These are phyloP conservation scores for Jatropha multifida DNA, from an alignment of 441 rosid genomes.

Conservation along the genomic window DNA sequence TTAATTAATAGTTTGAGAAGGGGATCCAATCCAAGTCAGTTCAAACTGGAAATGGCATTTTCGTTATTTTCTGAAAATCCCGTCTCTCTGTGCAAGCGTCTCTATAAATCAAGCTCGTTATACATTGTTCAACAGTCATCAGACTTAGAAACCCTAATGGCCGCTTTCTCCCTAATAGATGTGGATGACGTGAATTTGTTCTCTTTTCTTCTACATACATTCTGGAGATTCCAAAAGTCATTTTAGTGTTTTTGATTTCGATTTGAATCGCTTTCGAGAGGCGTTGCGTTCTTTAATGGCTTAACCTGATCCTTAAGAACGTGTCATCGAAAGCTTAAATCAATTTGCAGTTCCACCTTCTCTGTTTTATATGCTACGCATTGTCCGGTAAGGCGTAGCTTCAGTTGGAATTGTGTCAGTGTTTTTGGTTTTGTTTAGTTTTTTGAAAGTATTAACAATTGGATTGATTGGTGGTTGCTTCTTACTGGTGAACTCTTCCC, in stretches of 20 bases:
- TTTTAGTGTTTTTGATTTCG: neutral
- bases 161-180: too few species aligned
- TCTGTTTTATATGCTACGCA: slow-evolving; percentile 13
- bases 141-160: too few species aligned
- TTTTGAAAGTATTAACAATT: slow-evolving; percentile 20
- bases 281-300: slow-evolving; percentile 72
- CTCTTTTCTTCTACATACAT: neutral
- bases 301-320: slow-evolving; percentile 40
- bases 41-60: too few species aligned
- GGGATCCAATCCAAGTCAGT: too few species aligned
- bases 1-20: too few species aligned
- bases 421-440: slow-evolving; percentile 10
- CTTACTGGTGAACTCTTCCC: slow-evolving; percentile 68
- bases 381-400: neutral
- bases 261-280: slow-evolving; percentile 60
- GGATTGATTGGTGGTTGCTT: slow-evolving; percentile 38
- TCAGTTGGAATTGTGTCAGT: neutral
- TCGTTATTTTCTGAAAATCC: too few species aligned
- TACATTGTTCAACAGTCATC: too few species aligned
- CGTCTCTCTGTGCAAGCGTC: too few species aligned
- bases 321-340: slow-evolving; percentile 84
- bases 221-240: neutral
- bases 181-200: too few species aligned
- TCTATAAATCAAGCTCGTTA: too few species aligned
- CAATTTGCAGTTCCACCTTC: slow-evolving; percentile 25